A percentile compares a stretch with the other conserved stretches of the same genome.
Evolutionary conservation across 192 early-diverging fungal genomes (phyloP).

Genomic region (Coemansia sp.): DNA sequence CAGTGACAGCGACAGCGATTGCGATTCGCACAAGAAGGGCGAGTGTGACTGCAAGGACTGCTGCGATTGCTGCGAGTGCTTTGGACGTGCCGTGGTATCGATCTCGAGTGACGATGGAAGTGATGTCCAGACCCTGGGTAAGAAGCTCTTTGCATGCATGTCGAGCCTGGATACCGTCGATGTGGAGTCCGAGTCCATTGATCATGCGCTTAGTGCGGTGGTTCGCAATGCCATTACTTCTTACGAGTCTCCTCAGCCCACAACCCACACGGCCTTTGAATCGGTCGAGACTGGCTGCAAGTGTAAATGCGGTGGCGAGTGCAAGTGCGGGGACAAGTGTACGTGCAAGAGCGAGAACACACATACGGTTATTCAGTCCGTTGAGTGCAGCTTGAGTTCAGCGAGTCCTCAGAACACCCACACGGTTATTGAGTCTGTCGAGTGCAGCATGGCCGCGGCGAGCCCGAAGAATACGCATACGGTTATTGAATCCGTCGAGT

Average conservation of each 20-base stretch:
- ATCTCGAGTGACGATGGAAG: conserved; percentile 28
- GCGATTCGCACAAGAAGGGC: background rate
- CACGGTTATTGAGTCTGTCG: conserved; percentile 24
- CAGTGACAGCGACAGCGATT: conserved; percentile 2
- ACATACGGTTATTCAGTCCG: conserved; percentile 17
- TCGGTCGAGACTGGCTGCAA: conserved; percentile 26
- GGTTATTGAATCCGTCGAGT: conserved; percentile 27
- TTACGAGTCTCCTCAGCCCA: background rate
- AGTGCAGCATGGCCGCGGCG: background rate
- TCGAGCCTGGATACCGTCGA: background rate
- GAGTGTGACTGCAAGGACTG: conserved; percentile 18
- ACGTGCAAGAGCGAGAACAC: conserved; percentile 20
- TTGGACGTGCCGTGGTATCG: conserved; percentile 36
- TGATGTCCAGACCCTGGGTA: conserved; percentile 32
- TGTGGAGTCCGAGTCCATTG: conserved; percentile 15
- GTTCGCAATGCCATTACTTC: conserved; percentile 7
- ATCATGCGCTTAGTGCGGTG: conserved; percentile 3
- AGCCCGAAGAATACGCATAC: conserved; percentile 22
- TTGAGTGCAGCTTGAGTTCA: conserved; percentile 2
- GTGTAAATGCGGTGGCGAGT: conserved; percentile 19
- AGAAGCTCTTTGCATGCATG: conserved; percentile 26
- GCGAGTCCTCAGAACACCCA: conserved; percentile 10
- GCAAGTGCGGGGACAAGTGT: conserved; percentile 31
- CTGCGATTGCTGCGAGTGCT: conserved; percentile 28
- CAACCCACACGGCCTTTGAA: conserved; percentile 19